Evolutionary conservation across 768 basidiomycete species (phyloP).

Genomic region (Porphyrellus cyaneotinctus): DNA sequence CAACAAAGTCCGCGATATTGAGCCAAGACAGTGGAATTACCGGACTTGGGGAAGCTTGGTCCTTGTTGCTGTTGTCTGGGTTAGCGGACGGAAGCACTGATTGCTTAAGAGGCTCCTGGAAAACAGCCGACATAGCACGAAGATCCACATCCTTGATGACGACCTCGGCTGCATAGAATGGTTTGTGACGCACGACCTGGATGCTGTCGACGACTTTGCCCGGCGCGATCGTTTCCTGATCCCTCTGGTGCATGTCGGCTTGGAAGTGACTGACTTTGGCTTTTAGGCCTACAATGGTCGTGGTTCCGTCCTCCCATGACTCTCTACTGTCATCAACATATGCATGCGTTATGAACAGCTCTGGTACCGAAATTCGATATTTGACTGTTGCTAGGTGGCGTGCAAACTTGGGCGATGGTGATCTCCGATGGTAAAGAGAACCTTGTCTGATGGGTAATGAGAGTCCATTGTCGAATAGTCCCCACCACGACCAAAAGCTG

Average conservation of each 20-base stretch:
- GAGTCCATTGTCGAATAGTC: constrained; percentile 71
- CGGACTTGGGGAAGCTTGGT: constrained; percentile 24
- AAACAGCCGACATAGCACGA: constrained; percentile 73
- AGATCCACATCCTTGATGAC: constrained; percentile 73
- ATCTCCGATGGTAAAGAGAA: constrained; percentile 66
- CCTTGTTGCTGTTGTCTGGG: constrained; percentile 41
- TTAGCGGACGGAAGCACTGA: constrained; percentile 46
- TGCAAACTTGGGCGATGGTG: constrained; percentile 81
- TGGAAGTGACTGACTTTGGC: constrained; percentile 75
- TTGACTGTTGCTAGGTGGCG: constrained; percentile 88
- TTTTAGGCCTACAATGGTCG: constrained; percentile 82
- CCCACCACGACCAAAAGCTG: constrained; percentile 93
- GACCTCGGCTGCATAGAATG: constrained; percentile 86
- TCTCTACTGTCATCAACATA: constrained; percentile 80
- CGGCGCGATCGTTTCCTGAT: constrained; percentile 66
- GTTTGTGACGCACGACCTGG: constrained; percentile 67
- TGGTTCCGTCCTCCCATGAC: constrained; percentile 76
- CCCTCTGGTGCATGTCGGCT: constrained; percentile 89
- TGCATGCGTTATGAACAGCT: constrained; percentile 79
- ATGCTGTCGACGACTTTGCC: constrained; percentile 55
- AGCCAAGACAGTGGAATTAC: constrained; percentile 60
- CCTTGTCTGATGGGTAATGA: constrained; percentile 88
- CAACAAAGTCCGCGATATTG: constrained; percentile 78
- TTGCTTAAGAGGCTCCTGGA: constrained; percentile 67
- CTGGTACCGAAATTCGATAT: constrained; percentile 75